Percentiles rank a stretch among this genome's conserved stretches.
These are phyloP conservation scores for Sanghuangporus baumii DNA, from an alignment of 1,284 basidiomycete species.

Conservation along the genomic window DNA sequence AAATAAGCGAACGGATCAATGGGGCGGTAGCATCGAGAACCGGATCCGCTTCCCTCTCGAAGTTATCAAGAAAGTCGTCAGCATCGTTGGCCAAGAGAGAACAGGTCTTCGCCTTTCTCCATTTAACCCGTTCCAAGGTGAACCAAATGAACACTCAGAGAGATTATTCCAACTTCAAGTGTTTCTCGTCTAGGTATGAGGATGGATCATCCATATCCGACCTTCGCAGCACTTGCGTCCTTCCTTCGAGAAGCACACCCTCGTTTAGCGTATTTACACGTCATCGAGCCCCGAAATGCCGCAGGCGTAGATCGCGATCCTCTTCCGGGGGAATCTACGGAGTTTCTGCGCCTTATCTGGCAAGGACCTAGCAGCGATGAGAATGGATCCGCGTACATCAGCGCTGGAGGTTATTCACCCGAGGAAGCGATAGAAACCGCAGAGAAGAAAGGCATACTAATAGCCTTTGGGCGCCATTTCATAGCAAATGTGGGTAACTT, in stretches of 20 bases:
- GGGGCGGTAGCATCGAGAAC: slow-evolving; percentile 44
- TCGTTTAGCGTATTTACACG: slow-evolving; percentile 54
- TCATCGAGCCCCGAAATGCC: slow-evolving; percentile 33
- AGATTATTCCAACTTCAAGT: not conserved
- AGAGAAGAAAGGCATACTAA: slow-evolving; percentile 31
- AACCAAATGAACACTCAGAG: not conserved
- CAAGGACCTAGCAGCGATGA: not conserved
- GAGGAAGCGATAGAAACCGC: slow-evolving; percentile 26
- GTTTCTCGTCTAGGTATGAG: slow-evolving; percentile 22
- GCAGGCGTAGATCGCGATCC: slow-evolving; percentile 10
- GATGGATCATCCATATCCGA: slow-evolving; percentile 35
- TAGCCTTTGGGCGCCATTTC: slow-evolving; percentile 45
- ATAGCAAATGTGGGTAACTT: slow-evolving; percentile 36
- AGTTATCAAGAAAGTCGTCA: slow-evolving; percentile 28
- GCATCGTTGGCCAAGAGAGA: slow-evolving; percentile 17
- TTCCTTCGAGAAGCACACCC: slow-evolving; percentile 33
- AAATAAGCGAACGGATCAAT: slow-evolving; percentile 42
- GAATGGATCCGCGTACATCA: slow-evolving; percentile 29
- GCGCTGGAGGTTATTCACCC: slow-evolving; percentile 32
- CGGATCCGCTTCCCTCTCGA: slow-evolving; percentile 39
- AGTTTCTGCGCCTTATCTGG: slow-evolving; percentile 31
- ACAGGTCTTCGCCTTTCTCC: slow-evolving; percentile 34
- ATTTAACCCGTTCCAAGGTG: slow-evolving; percentile 4
- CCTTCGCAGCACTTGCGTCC: slow-evolving; percentile 34
- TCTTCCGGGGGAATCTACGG: slow-evolving; percentile 25